phyloP scores from a whole-genome alignment of 306 rosid genomes.

The Cucumis melo region DNA sequence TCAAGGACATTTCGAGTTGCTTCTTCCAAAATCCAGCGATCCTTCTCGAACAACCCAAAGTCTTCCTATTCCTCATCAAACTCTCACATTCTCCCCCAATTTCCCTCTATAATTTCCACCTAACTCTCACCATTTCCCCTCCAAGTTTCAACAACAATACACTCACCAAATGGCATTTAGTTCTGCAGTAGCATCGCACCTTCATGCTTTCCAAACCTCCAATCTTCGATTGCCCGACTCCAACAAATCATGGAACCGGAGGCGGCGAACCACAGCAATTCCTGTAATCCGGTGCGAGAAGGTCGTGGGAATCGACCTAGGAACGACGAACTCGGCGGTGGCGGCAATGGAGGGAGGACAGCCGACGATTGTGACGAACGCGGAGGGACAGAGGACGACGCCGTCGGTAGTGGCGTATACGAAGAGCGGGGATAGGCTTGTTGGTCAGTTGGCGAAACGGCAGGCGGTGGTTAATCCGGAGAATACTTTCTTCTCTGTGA shows the following conservation, averaged over 20 bases:
- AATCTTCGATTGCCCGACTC: not conserved
- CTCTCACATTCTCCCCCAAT: not conserved
- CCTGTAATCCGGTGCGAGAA: not conserved
- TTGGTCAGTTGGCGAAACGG: not conserved
- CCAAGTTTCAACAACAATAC: not conserved
- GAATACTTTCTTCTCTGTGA: not conserved
- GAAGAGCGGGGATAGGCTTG: not conserved
- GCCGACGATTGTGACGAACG: not conserved
- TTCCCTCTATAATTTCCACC: not conserved
- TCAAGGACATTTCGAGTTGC: too few relatives aligned
- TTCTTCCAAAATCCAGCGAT: not conserved
- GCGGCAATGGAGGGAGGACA: slow-evolving; percentile 2
- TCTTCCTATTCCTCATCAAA: not conserved
- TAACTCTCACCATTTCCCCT: not conserved
- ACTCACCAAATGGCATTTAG: not conserved
- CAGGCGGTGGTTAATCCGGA: slow-evolving; percentile 5
- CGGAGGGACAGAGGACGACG: slow-evolving; percentile 5
- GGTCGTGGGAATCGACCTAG: slow-evolving; percentile 7
- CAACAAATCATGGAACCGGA: not conserved
- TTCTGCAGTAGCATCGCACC: not conserved
- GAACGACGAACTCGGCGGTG: slow-evolving; percentile 1
- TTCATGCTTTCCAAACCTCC: not conserved
- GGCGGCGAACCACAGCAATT: not conserved
- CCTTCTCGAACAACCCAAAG: not conserved
- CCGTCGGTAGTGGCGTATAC: slow-evolving; percentile 5